A percentile compares a stretch with the other conserved stretches of the same genome.
Evolutionary conservation across 1,284 basidiomycete genomes (phyloP).

Genomic region (Puccinia coronata): DNA sequence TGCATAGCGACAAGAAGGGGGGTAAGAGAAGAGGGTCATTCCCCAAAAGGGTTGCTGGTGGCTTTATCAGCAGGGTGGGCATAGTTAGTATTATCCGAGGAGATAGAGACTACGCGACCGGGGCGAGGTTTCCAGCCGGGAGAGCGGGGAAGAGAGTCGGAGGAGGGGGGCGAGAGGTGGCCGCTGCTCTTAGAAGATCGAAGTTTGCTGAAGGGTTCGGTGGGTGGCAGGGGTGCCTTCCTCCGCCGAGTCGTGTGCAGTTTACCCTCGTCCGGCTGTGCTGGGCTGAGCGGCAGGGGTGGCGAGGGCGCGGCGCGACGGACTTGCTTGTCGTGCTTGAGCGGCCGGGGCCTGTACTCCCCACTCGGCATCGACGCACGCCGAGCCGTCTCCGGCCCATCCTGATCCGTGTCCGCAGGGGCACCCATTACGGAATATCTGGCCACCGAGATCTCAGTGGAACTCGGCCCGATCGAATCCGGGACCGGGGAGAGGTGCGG

Average conservation of each 20-base stretch:
- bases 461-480: not conserved
- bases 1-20: not conserved
- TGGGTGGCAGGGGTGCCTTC: constrained; percentile 23
- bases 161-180: not conserved
- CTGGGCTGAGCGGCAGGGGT: not conserved
- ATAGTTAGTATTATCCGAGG: not conserved
- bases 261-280: not conserved
- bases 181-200: constrained; percentile 27
- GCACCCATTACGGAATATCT: not conserved
- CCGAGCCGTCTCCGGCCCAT: not conserved
- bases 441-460: not conserved
- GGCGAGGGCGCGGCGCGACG: constrained; percentile 17
- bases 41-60: constrained; percentile 7
- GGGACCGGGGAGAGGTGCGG: not conserved
- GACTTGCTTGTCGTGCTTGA: not conserved
- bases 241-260: not conserved
- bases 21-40: not conserved
- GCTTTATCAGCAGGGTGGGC: not conserved
- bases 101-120: constrained; percentile 5
- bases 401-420: not conserved
- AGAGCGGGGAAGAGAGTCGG: not conserved
- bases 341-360: not conserved
- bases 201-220: not conserved
- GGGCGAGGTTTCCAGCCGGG: not conserved
- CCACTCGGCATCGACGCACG: not conserved